Evolutionary conservation across 2,329 filamentous ascomycete genomes (phyloP), one percentile per base, ranked within the genome.

Genomic region (Colletotrichum sp.): DNA sequence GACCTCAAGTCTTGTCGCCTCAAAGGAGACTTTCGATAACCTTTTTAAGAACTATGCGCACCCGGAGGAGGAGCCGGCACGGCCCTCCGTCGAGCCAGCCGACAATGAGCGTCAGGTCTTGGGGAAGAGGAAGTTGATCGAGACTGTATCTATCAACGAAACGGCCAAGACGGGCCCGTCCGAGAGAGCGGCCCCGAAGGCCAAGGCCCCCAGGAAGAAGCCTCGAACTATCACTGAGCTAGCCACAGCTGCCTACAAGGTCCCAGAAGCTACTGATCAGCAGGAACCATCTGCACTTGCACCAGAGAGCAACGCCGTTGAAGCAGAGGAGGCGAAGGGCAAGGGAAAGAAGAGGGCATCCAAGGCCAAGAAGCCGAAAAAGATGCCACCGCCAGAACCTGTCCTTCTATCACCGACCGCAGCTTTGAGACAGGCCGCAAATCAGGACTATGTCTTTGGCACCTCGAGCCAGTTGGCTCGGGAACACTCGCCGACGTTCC

Each of bases 401-500:
- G 83, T 90, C 22, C 82, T 98, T 3, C 86, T 95, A 13, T 95
- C 94, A 1, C 95, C 95, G 0, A 87, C 86, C 64, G 90, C 93
- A 29, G 95, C 95, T 2, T 84, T 93, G 59, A 90, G 90, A 69
- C 90, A 93, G 78, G 90, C 94, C 16, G 88, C 90, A 5, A 87
- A 90, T 2, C 95, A 97, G 82, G 92, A 96, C 76, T 95, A 96
- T 81, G 85, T 98, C 0, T 98, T 98, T 84, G 95, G 95, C 2
- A 97, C 95, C 0, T 96, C 94, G 2, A 98, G 95, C 82, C 95
- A 98, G 82, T 86, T 98, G 29, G 93, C 93, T 16, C 87, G 90
- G 71, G 94, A 95, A 72, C 92, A 95, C 44, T 95, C 94, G 0
- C 94, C 94, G 0, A 90, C 90, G 0, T 89, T 93, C 29, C 83